Percentiles rank a stretch among this genome's conserved stretches.
These are phyloP conservation scores for Termitomyces bulborhizus DNA, from an alignment of 768 basidiomycete species.

Conservation along the genomic window DNA sequence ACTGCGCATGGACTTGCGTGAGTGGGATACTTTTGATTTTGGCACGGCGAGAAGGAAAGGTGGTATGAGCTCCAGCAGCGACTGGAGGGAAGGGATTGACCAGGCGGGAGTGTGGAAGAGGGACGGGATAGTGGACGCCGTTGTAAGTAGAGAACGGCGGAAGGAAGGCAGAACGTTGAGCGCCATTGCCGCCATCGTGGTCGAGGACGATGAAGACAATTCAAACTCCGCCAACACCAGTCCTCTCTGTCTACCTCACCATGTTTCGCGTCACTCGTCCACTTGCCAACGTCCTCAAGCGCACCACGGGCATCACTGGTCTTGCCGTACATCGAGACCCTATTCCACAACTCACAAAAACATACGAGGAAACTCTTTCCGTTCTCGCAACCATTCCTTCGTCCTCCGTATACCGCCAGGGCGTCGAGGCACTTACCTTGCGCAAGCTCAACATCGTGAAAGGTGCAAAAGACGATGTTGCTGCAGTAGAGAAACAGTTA, in stretches of 20 bases:
- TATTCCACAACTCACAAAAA: slow-evolving; percentile 66
- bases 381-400: slow-evolving; percentile 66
- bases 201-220: slow-evolving; percentile 14
- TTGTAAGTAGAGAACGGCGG: slow-evolving; percentile 7
- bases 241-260: slow-evolving; percentile 7
- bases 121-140: not conserved
- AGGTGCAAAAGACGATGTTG: slow-evolving; percentile 58
- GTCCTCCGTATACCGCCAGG: slow-evolving; percentile 85
- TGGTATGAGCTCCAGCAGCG: slow-evolving; percentile 70
- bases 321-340: slow-evolving; percentile 81
- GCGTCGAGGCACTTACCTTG: slow-evolving; percentile 78
- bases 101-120: slow-evolving; percentile 20
- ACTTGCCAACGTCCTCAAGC: slow-evolving; percentile 61
- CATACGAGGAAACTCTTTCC: slow-evolving; percentile 74
- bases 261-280: slow-evolving; percentile 81
- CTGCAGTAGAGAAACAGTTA: slow-evolving; percentile 64
- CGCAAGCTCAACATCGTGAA: slow-evolving; percentile 73
- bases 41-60: slow-evolving; percentile 89
- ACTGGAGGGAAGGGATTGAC: slow-evolving; percentile 34
- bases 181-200: slow-evolving; percentile 29
- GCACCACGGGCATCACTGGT: slow-evolving; percentile 83
- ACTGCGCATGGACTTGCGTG: slow-evolving; percentile 89
- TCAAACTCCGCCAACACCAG: slow-evolving; percentile 33
- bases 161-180: slow-evolving; percentile 18
- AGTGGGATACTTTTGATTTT: slow-evolving; percentile 91